Percentiles rank a stretch among this genome's conserved stretches.
Evolutionary conservation across 768 basidiomycete genomes (phyloP).

Genomic region (Termitomyces sp.): DNA sequence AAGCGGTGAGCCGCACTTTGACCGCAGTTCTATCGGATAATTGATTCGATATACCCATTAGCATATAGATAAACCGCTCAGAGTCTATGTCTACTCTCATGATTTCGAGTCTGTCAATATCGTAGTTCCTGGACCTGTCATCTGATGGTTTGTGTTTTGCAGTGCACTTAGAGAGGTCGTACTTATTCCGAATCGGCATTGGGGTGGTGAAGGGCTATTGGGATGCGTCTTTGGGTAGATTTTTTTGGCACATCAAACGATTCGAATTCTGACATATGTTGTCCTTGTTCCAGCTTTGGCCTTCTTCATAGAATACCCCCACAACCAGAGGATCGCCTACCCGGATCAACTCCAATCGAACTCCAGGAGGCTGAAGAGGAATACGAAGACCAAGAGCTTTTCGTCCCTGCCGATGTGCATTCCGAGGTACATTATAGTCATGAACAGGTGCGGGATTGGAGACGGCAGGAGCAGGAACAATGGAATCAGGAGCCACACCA

Average conservation of each 20-base stretch:
- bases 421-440: conserved; percentile 21
- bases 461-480: conserved; percentile 27
- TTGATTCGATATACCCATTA: conserved; percentile 24
- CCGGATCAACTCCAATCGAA: conserved; percentile 55
- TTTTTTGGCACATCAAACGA: not conserved
- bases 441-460: conserved; percentile 25
- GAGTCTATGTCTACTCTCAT: conserved; percentile 95
- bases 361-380: conserved; percentile 45
- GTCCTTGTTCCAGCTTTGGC: conserved; percentile 58
- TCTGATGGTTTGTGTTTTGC: conserved; percentile 11
- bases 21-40: not conserved
- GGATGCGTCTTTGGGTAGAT: conserved; percentile 94
- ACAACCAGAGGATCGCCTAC: conserved; percentile 55
- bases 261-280: conserved; percentile 4
- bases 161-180: conserved; percentile 93
- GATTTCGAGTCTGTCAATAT: conserved; percentile 81
- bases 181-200: conserved; percentile 91
- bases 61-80: conserved; percentile 92
- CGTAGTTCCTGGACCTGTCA: conserved; percentile 3
- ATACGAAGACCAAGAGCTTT: conserved; percentile 62
- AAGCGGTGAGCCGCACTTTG: conserved; percentile 56
- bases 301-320: conserved; percentile 91
- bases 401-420: conserved; percentile 65
- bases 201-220: conserved; percentile 94
- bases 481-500: conserved; percentile 22